Base-by-base conservation (phyloP, 176 grass and related monocot genomes). In the Panicum miliaceum region DNA sequence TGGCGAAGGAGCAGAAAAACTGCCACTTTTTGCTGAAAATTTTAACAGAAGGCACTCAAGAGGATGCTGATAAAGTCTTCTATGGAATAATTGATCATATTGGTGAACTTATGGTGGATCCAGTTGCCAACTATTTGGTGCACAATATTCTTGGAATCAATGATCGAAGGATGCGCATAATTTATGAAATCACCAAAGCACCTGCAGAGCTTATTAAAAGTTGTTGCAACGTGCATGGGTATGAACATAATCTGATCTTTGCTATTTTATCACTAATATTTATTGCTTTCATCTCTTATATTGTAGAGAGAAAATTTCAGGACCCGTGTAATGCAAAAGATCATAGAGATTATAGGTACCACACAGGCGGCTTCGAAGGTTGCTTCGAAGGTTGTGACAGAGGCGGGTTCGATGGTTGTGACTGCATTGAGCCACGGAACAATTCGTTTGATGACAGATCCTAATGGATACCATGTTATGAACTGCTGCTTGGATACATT, bases 211-310 rank as follows among this genome's bases (percentile, higher is more conserved):
- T 98, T 77, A 56, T 92, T 86, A 64, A 66, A 80, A 75, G 89
- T 68, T 90, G 91, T 45, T 95, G 93, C 76, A 89, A 95, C 71
- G 84, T 81, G 84, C 93, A 95, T 89, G 96, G 96, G 96, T 98
- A 98, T 51, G 87, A 75, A 73, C 51, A 68, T 60, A 64, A 84
- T 87, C 3, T 71, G 34, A 80, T 63, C 12, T 61, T 40, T 84
- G 18, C 4, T 79, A 14, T 78, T 86, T 82, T 61, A 8, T 45
- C 2, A 26, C 61, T 61, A 11, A 14, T 79, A 47, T 34, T 82
- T 82, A 7, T 68, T 79, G 15, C 40, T 75, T 84, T 50, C 68
- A 34, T 67, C 35, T 41, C 75, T 84, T 68, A 87, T 40, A 8
- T 43, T 36, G 41, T 64, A 64, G 5, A 37, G 5, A 45, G 22